Percentiles rank a stretch among this genome's conserved stretches.
These are phyloP conservation scores for Gossypium laxum DNA, from an alignment of 441 rosid species.

Conservation along the genomic window DNA sequence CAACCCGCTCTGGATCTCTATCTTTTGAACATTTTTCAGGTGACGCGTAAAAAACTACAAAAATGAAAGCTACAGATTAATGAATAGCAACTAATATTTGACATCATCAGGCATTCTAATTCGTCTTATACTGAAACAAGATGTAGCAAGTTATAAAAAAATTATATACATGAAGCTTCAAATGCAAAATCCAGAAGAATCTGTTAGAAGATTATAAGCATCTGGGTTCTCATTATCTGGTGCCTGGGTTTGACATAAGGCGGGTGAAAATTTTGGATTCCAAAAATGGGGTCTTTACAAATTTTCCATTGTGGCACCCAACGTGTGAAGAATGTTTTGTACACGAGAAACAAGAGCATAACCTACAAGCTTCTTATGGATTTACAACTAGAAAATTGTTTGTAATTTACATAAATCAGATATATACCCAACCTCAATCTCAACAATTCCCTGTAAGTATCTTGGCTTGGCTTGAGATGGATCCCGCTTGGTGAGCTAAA, in stretches of 20 bases:
- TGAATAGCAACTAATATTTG: background rate
- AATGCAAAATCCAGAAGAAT: slow-evolving; percentile 24
- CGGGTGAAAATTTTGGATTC: slow-evolving; percentile 26
- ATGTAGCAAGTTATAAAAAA: slow-evolving; percentile 4
- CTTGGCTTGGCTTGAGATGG: slow-evolving; percentile 75
- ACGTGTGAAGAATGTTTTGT: slow-evolving; percentile 18
- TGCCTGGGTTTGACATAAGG: slow-evolving; percentile 22
- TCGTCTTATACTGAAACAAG: background rate
- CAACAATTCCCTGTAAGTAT: slow-evolving; percentile 34
- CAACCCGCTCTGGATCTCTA: background rate
- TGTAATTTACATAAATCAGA: slow-evolving; percentile 29
- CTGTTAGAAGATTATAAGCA: slow-evolving; percentile 13
- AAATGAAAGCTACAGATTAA: background rate
- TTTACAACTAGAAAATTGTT: slow-evolving; percentile 29
- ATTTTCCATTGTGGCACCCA: slow-evolving; percentile 27
- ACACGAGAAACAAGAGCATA: slow-evolving; percentile 23
- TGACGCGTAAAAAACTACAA: background rate
- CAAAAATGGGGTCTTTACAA: slow-evolving; percentile 37
- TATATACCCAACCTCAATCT: slow-evolving; percentile 21
- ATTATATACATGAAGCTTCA: slow-evolving; percentile 26
- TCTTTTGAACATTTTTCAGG: too few relatives aligned
- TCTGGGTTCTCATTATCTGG: slow-evolving; percentile 21
- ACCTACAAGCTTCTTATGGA: slow-evolving; percentile 41
- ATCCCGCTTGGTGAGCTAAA: slow-evolving; percentile 42
- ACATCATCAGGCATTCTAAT: background rate